A percentile compares a stretch with the other conserved stretches of the same genome.
phyloP scores from a whole-genome alignment of 2,329 filamentous ascomycete species.

The Chlorencoelia australis region DNA sequence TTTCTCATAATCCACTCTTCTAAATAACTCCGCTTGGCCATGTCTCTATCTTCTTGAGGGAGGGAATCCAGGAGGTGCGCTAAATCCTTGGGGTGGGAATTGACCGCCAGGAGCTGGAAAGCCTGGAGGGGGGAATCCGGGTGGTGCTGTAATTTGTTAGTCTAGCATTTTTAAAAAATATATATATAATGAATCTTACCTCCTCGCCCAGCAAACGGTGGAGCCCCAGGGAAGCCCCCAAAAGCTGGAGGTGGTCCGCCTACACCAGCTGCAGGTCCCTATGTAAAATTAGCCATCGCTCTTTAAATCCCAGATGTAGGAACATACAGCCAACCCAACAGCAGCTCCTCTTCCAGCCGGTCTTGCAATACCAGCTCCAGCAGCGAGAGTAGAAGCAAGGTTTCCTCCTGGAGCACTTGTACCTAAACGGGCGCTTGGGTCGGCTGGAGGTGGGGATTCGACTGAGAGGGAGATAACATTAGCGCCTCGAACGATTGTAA shows the following conservation, averaged over 20 bases:
- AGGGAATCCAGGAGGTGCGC: constrained; percentile 43
- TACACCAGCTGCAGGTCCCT: constrained; percentile 78
- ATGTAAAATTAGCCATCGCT: constrained; percentile 18
- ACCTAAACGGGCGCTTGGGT: constrained; percentile 82
- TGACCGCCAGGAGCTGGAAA: constrained; percentile 24
- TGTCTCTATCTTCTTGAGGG: constrained; percentile 25
- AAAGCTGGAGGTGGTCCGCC: constrained; percentile 65
- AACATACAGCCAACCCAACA: constrained; percentile 67
- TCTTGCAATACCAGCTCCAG: constrained; percentile 82
- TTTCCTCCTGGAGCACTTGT: constrained; percentile 59
- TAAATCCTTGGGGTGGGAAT: constrained; percentile 41
- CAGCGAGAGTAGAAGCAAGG: constrained; percentile 51
- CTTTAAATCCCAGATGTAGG: constrained; percentile 14
- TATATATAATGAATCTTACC: constrained; percentile 34
- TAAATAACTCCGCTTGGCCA: constrained; percentile 1
- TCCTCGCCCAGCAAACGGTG: constrained; percentile 40
- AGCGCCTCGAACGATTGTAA: constrained; percentile 89
- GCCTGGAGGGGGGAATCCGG: constrained; percentile 40
- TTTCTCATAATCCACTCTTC: constrained; percentile 8
- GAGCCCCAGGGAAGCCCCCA: constrained; percentile 42
- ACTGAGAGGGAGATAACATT: constrained; percentile 92
- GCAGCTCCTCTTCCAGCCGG: constrained; percentile 88
- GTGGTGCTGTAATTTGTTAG: constrained; percentile 15
- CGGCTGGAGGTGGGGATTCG: constrained; percentile 88
- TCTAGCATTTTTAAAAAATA: background rate